Evolutionary conservation across 306 rosid species (phyloP).

Genomic region (Lagenaria siceraria): DNA sequence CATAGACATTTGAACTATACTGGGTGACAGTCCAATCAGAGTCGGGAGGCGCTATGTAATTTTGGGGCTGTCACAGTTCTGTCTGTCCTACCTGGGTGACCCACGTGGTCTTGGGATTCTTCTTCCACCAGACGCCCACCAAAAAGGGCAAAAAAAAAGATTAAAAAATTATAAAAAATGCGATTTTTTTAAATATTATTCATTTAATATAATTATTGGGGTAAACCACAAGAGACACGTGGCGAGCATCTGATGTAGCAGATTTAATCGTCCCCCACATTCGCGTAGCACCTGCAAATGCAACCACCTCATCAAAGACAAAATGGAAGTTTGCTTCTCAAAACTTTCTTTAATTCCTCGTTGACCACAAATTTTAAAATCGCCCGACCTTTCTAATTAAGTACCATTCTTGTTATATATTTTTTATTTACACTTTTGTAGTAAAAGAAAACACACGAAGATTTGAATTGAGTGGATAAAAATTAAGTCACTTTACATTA

Average conservation of each 20-base stretch:
- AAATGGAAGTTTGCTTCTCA: not conserved
- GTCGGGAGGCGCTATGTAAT: not conserved
- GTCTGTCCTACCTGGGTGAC: constrained; percentile 1
- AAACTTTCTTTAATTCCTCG: not conserved
- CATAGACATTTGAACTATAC: not conserved
- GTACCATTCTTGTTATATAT: too few relatives aligned
- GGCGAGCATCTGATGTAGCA: not conserved
- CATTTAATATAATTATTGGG: too few relatives aligned
- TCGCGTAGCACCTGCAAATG: not conserved
- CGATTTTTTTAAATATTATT: too few relatives aligned
- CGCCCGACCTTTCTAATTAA: too few relatives aligned
- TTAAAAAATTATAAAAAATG: not conserved
- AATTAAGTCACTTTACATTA: too few relatives aligned
- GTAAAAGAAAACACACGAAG: too few relatives aligned
- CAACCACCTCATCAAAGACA: not conserved
- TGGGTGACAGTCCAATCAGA: constrained; percentile 9
- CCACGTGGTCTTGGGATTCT: constrained; percentile 9
- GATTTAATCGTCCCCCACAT: not conserved
- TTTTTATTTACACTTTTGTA: too few relatives aligned
- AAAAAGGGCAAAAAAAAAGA: not conserved
- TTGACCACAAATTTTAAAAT: too few relatives aligned
- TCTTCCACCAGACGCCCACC: not conserved
- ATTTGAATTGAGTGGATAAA: too few relatives aligned
- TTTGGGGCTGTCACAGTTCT: not conserved
- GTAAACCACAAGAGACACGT: not conserved